A percentile compares a stretch with the other conserved stretches of the same genome.
Conservation (phyloP, 2,329 filamentous ascomycete genomes). For the Coniella lustricola region DNA sequence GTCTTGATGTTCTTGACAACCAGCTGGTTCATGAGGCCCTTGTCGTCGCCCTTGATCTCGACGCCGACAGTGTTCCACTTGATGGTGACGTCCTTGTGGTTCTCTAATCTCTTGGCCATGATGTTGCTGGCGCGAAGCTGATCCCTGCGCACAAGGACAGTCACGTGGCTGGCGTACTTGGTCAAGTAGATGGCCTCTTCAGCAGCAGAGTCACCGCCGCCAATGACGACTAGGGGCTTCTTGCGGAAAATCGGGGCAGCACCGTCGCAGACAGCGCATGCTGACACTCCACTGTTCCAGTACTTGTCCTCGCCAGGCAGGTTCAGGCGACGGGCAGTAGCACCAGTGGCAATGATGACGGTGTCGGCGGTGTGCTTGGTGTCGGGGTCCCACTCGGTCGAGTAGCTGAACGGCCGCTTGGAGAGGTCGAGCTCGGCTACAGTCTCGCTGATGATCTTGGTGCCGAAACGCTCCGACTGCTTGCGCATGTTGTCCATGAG, state of each 20-base stretch:
- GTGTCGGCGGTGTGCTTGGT: conserved; percentile 83
- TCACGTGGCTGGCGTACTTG: conserved; percentile 94
- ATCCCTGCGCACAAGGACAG: conserved; percentile 83
- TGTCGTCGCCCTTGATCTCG: conserved; percentile 78
- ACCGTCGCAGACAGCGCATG: conserved; percentile 95
- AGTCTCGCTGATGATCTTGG: conserved; percentile 87
- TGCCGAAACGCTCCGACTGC: conserved; percentile 88
- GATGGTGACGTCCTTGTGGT: conserved; percentile 85
- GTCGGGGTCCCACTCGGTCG: conserved; percentile 80
- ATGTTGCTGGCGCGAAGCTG: conserved; percentile 81
- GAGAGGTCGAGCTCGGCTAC: conserved; percentile 83
- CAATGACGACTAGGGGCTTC: conserved; percentile 91
- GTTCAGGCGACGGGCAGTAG: conserved; percentile 77
- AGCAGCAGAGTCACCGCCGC: conserved; percentile 91
- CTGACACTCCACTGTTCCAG: conserved; percentile 96
- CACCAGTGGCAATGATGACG: conserved; percentile 90
- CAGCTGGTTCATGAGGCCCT: conserved; percentile 82
- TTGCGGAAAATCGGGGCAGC: conserved; percentile 96
- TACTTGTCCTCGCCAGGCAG: conserved; percentile 87
- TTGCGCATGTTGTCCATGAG: conserved; percentile 95
- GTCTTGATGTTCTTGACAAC: conserved; percentile 72
- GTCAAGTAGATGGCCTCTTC: conserved; percentile 97
- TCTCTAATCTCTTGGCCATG: conserved; percentile 79
- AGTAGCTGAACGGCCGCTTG: conserved; percentile 81
- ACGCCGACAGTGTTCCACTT: conserved; percentile 74